Conservation (phyloP, 2,329 filamentous ascomycete genomes). For the Sodiomyces alkalinus region DNA sequence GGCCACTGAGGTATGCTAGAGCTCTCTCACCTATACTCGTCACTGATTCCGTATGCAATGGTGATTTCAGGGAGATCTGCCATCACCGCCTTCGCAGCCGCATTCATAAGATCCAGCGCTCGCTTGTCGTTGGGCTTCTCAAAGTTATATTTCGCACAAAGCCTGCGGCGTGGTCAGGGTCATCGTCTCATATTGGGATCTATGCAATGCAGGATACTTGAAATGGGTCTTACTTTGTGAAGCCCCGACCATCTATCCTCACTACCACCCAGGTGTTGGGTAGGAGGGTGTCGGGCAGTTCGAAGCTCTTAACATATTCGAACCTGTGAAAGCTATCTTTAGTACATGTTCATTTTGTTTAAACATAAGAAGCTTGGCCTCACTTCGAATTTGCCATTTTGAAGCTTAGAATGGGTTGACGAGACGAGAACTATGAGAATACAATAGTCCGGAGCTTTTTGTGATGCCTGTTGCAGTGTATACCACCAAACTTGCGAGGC, state of each 20-base stretch:
- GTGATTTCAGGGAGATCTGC: slow-evolving; percentile 71
- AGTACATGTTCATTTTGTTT: not conserved
- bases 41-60: slow-evolving; percentile 84
- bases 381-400: slow-evolving; percentile 47
- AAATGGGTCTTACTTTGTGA: slow-evolving; percentile 58
- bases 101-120: slow-evolving; percentile 88
- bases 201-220: slow-evolving; percentile 2
- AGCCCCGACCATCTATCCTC: slow-evolving; percentile 83
- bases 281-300: slow-evolving; percentile 65
- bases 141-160: slow-evolving; percentile 72
- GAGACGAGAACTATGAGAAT: too few relatives aligned
- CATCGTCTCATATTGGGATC: not conserved
- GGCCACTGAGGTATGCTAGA: not conserved
- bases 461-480: too few relatives aligned
- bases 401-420: too few relatives aligned
- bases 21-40: slow-evolving; percentile 61
- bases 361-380: slow-evolving; percentile 5
- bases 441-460: too few relatives aligned
- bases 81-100: slow-evolving; percentile 72
- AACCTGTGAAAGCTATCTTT: slow-evolving; percentile 44
- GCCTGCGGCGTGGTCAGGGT: slow-evolving; percentile 30
- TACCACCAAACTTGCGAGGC: too few relatives aligned
- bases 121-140: slow-evolving; percentile 83
- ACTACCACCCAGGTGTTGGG: slow-evolving; percentile 94
- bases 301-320: slow-evolving; percentile 85